Evolutionary conservation across 768 basidiomycete species (phyloP), one percentile per base, ranked within the genome.

Genomic region (Lyophyllum atratum): DNA sequence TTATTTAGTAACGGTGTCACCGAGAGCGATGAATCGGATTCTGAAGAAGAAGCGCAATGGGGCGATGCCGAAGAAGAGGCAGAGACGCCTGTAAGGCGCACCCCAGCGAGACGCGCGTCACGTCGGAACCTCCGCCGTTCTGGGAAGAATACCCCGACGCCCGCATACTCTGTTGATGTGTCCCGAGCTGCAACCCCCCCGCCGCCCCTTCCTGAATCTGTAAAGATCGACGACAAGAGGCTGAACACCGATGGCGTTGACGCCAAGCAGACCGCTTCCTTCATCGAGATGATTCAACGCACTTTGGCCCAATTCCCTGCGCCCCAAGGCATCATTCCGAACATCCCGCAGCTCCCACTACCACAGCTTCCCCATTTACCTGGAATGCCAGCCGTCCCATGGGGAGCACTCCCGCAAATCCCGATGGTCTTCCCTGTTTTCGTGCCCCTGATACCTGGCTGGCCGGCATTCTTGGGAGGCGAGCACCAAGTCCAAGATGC

Each of bases 401-500:
- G 85, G 86, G 77, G 68, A 44, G 80, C 80, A 25, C 66, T 89
- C 15, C 85, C 86, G 4, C 87, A 88, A 59, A 78, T 89, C 55
- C 87, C 87, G 2, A 77, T 90, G 72, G 88, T 90, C 12, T 92
- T 93, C 80, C 90, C 92, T 17, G 81, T 92, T 22, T 81, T 86
- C 57, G 84, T 92, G 15, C 89, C 92, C 3, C 78, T 79, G 68
- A 79, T 78, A 67, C 82, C 87, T 29, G 79, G 75, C 21, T 87
- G 84, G 85, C 80, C 84, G 1, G 80, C 85, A 17, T 83, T 91
- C 70, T 75, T 87, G 54, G 81, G 84, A 52, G 83, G 81, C 14
- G 77, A 77, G 39, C 66, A 71, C 21, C 65, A 65, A 7, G 62
- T 62, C 15, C 68, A 55, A 28, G 66, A 64, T n/a, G 69, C 61